Conservation (phyloP, 2,329 filamentous ascomycete genomes). For the Xylaria hypoxylon region DNA sequence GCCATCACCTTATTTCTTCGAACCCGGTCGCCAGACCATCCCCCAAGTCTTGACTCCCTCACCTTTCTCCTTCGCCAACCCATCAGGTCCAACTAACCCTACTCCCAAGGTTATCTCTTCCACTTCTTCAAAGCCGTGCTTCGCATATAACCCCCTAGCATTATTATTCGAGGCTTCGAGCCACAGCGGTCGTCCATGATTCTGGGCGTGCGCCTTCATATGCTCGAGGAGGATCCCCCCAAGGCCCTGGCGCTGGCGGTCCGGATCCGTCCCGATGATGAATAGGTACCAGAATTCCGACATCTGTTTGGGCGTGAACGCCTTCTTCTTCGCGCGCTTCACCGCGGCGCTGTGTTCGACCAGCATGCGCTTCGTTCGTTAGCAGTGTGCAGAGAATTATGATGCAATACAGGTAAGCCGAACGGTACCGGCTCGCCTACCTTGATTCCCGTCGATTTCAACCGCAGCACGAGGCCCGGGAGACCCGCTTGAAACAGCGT, state of each 20-base stretch:
- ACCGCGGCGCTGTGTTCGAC: constrained; percentile 24
- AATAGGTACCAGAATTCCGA: constrained; percentile 33
- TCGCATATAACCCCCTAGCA: constrained; percentile 27
- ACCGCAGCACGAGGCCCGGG: not conserved
- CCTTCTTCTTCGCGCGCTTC: constrained; percentile 31
- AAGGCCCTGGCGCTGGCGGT: constrained; percentile 31
- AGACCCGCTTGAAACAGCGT: constrained; percentile 27
- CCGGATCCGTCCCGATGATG: constrained; percentile 29
- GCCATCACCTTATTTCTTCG: not conserved
- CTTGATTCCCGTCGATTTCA: constrained; percentile 20
- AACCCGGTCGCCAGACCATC: constrained; percentile 35
- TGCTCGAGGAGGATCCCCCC: constrained; percentile 28
- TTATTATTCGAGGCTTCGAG: constrained; percentile 33
- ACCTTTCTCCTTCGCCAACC: constrained; percentile 25
- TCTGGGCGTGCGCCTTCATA: constrained; percentile 25
- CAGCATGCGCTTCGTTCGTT: constrained; percentile 18
- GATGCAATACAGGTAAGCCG: not conserved
- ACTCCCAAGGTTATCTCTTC: constrained; percentile 31
- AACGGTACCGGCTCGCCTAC: not conserved
- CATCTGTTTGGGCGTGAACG: constrained; percentile 26
- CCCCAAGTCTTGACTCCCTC: constrained; percentile 34
- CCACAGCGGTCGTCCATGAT: constrained; percentile 30
- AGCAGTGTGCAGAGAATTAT: not conserved
- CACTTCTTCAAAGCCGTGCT: constrained; percentile 33
- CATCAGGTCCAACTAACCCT: constrained; percentile 28